Percentiles rank a stretch among this genome's conserved stretches.
phyloP scores from a whole-genome alignment of 83 land plant genomes.

The Picea abies region DNA sequence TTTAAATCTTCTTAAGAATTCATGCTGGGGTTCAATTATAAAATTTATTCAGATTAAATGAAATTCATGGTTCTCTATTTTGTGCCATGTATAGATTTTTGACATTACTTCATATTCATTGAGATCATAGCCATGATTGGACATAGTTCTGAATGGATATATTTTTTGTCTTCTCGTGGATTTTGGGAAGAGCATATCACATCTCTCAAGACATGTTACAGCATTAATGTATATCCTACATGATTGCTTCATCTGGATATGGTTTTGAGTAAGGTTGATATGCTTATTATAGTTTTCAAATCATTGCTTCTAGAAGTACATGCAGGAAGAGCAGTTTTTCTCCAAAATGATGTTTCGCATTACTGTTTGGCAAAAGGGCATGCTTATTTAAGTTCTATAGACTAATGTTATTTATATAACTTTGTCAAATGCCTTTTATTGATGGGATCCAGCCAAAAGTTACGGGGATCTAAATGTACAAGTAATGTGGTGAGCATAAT shows the following conservation, averaged over 20 bases:
- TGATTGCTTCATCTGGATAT: too few relatives aligned
- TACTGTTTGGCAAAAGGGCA: too few relatives aligned
- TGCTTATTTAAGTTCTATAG: too few relatives aligned
- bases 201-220: too few relatives aligned
- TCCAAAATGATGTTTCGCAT: not conserved
- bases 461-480: not conserved
- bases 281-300: too few relatives aligned
- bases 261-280: too few relatives aligned
- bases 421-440: too few relatives aligned
- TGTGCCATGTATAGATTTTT: not conserved
- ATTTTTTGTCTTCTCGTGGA: not conserved
- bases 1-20: not conserved
- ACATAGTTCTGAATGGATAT: not conserved
- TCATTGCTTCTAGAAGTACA: not conserved
- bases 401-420: too few relatives aligned
- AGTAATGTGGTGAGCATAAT: not conserved
- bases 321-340: not conserved
- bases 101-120: not conserved
- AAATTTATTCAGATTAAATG: not conserved
- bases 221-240: too few relatives aligned
- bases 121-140: not conserved
- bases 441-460: too few relatives aligned
- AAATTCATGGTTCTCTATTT: not conserved
- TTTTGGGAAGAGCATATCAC: too few relatives aligned
- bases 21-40: not conserved